Evolutionary conservation across 108 stramenopile species (phyloP).

Genomic region (Hondaea fermentalgiana): DNA sequence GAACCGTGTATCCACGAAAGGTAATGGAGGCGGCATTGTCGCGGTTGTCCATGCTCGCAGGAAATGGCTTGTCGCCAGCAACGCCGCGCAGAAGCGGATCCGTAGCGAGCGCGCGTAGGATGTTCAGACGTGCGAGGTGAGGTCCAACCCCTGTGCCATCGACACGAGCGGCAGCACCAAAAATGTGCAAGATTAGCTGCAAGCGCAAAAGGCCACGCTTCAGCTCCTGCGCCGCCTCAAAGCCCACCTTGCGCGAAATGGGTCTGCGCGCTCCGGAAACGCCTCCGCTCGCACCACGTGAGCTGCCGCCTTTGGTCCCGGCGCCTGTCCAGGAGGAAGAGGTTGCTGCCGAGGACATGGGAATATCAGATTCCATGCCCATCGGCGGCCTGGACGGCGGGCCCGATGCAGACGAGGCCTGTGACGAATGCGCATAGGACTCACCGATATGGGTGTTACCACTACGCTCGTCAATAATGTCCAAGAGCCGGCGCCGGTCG

Average conservation of each 20-base stretch:
- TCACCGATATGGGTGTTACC: not conserved
- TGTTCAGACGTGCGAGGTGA: not conserved
- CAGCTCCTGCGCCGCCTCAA: not conserved
- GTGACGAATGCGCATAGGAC: too few relatives aligned
- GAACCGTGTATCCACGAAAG: constrained; percentile 5
- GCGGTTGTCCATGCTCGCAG: not conserved
- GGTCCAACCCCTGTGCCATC: not conserved
- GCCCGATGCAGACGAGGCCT: too few relatives aligned
- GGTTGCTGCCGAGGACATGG: too few relatives aligned
- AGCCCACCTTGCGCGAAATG: not conserved
- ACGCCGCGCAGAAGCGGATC: not conserved
- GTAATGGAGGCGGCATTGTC: not conserved
- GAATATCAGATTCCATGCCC: too few relatives aligned
- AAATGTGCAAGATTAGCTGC: not conserved
- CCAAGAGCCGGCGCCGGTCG: not conserved
- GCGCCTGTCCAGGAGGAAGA: too few relatives aligned
- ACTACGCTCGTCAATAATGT: not conserved
- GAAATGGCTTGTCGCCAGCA: not conserved
- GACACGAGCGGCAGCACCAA: not conserved
- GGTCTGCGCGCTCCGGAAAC: not conserved
- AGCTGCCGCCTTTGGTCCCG: not conserved
- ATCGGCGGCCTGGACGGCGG: too few relatives aligned
- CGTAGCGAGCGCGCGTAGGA: not conserved
- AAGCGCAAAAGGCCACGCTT: not conserved
- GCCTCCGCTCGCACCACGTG: not conserved